Percentiles rank a stretch among this genome's conserved stretches.
Evolutionary conservation across 2,329 filamentous ascomycete genomes (phyloP).

Genomic region (Fusarium bulbicola): DNA sequence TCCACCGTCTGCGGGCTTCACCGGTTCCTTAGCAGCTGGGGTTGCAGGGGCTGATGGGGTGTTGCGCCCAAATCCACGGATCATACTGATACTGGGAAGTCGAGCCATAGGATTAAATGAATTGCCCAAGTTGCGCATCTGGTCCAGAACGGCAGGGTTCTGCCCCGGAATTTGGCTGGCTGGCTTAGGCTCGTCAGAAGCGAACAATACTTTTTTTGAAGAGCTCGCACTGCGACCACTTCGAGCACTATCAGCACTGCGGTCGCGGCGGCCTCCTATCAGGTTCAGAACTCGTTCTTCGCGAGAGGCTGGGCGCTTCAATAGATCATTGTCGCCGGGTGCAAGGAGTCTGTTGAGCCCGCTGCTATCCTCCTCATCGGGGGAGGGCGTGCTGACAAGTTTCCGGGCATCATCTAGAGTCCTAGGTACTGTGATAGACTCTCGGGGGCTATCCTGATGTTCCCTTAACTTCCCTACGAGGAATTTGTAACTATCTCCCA

Average conservation of each 20-base stretch:
- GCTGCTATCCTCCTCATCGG: conserved; percentile 69
- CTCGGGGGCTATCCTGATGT: conserved; percentile 57
- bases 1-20: conserved; percentile 58
- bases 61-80: conserved; percentile 77
- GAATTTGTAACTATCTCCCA: conserved; percentile 94
- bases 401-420: conserved; percentile 93
- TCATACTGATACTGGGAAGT: conserved; percentile 76
- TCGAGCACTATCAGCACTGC: conserved; percentile 77
- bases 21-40: conserved; percentile 52
- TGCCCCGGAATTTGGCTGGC: conserved; percentile 31
- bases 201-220: conserved; percentile 65
- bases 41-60: conserved; percentile 48
- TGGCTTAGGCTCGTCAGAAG: conserved; percentile 49
- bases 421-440: conserved; percentile 75
- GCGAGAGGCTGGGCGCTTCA: conserved; percentile 44
- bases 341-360: conserved; percentile 63
- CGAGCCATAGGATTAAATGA: conserved; percentile 85
- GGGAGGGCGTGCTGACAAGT: conserved; percentile 78
- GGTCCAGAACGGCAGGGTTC: conserved; percentile 75
- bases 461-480: conserved; percentile 89
- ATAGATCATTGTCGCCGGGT: conserved; percentile 48
- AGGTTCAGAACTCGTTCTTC: conserved; percentile 77
- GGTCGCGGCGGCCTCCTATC: conserved; percentile 78
- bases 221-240: conserved; percentile 72
- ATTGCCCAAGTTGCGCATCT: conserved; percentile 82